Evolutionary conservation across 139 green algal genomes (phyloP).

Genomic region (Chlorella sp.): DNA sequence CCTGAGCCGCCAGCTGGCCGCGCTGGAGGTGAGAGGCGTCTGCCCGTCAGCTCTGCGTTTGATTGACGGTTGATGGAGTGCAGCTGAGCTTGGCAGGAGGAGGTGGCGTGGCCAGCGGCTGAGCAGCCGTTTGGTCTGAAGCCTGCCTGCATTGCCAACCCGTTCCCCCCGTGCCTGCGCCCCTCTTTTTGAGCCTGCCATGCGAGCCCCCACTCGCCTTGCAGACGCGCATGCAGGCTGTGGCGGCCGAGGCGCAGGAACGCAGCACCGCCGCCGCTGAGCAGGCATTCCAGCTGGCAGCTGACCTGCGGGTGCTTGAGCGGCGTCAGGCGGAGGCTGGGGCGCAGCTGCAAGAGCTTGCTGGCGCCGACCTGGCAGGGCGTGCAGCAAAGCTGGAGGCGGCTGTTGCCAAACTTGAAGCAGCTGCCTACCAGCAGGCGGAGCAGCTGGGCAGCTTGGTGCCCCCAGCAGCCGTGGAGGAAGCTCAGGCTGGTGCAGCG

Average conservation of each 20-base stretch:
- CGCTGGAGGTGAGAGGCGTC: too few relatives aligned
- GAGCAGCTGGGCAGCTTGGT: not conserved
- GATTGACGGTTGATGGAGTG: too few relatives aligned
- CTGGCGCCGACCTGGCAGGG: too few relatives aligned
- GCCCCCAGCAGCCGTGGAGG: not conserved
- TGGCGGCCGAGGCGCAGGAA: not conserved
- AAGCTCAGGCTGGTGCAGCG: not conserved
- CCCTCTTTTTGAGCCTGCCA: too few relatives aligned
- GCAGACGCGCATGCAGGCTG: not conserved
- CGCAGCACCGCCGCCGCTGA: not conserved
- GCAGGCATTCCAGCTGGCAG: not conserved
- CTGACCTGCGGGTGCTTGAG: not conserved
- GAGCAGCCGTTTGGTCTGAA: too few relatives aligned
- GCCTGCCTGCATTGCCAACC: too few relatives aligned
- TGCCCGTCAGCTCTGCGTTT: too few relatives aligned
- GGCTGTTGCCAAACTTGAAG: not conserved
- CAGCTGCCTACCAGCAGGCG: not conserved
- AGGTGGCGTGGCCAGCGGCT: too few relatives aligned
- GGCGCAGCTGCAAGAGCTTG: not conserved
- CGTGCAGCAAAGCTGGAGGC: not conserved
- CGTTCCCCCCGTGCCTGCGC: too few relatives aligned
- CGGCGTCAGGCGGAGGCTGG: not conserved
- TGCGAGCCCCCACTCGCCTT: not conserved
- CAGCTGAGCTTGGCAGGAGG: too few relatives aligned
- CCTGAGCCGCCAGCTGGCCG: constrained; percentile 1